phyloP scores from a whole-genome alignment of 345 rosid species.

The Camelina neglecta region DNA sequence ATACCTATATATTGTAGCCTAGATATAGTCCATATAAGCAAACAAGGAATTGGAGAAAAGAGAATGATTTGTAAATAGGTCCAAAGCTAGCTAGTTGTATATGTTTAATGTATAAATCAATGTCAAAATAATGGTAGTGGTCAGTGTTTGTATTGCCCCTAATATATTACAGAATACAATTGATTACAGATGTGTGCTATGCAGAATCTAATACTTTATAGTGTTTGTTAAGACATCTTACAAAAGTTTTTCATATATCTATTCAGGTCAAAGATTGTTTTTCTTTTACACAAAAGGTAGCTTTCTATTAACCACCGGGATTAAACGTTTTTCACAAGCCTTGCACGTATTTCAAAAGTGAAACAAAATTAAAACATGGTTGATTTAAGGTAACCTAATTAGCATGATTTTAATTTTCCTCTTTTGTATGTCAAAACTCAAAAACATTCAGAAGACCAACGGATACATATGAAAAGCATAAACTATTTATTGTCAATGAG shows the following conservation, averaged over 20 bases:
- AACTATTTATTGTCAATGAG: neutral
- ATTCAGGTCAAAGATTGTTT: neutral
- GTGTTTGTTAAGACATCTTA: neutral
- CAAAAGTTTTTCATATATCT: neutral
- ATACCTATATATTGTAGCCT: conserved; percentile 8
- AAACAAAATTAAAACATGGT: neutral
- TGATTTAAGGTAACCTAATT: neutral
- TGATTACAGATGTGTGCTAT: neutral
- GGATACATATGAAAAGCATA: no score
- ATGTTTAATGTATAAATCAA: neutral
- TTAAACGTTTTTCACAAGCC: conserved; percentile 2
- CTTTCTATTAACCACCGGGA: neutral
- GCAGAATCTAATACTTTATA: neutral
- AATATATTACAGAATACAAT: no score
- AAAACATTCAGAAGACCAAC: no score
- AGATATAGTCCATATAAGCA: conserved; percentile 5
- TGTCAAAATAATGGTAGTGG: neutral
- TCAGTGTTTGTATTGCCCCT: neutral
- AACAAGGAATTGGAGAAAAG: conserved; percentile 26
- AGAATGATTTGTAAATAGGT: conserved; percentile 34
- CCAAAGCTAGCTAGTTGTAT: conserved; percentile 6
- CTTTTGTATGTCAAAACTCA: neutral
- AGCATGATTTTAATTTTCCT: neutral
- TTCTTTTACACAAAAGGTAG: neutral
- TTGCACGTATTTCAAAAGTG: neutral